Conservation (phyloP, 768 basidiomycete genomes). For the Agrocybe chaxingu region DNA sequence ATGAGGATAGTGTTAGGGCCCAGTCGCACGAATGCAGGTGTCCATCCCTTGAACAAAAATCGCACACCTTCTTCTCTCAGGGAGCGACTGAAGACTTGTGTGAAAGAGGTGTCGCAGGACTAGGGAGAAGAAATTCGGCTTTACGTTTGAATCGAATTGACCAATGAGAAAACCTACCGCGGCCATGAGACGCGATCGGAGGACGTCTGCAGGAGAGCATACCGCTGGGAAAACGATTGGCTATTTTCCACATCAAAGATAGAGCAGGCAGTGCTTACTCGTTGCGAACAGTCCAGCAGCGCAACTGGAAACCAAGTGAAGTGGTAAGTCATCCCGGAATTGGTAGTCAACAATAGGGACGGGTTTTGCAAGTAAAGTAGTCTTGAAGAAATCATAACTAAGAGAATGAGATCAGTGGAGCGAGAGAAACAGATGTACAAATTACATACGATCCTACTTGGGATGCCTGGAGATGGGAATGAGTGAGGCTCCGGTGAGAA, state of each 20-base stretch:
- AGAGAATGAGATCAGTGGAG: background rate
- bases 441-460: slow-evolving; percentile 79
- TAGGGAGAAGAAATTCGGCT: slow-evolving; percentile 20
- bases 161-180: slow-evolving; percentile 42
- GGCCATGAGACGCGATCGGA: slow-evolving; percentile 76
- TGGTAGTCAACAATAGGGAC: slow-evolving; percentile 58
- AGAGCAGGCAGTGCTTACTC: slow-evolving; percentile 41
- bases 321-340: slow-evolving; percentile 58
- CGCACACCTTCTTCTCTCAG: slow-evolving; percentile 69
- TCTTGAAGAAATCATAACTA: slow-evolving; percentile 80
- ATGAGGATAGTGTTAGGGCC: slow-evolving; percentile 83
- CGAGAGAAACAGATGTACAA: background rate
- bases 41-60: slow-evolving; percentile 89
- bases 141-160: background rate
- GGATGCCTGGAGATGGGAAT: slow-evolving; percentile 47
- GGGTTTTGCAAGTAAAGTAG: slow-evolving; percentile 45
- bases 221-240: slow-evolving; percentile 45
- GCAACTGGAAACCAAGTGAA: slow-evolving; percentile 68
- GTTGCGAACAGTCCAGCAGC: slow-evolving; percentile 76
- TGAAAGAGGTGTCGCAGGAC: slow-evolving; percentile 47
- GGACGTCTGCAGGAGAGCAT: slow-evolving; percentile 75
- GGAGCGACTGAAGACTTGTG: slow-evolving; percentile 55
- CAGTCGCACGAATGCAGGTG: slow-evolving; percentile 80
- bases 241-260: slow-evolving; percentile 1
- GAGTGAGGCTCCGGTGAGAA: background rate